A percentile compares a stretch with the other conserved stretches of the same genome.
These are phyloP conservation scores for Dendrothele bispora DNA, from an alignment of 768 basidiomycete genomes.

Conservation along the genomic window DNA sequence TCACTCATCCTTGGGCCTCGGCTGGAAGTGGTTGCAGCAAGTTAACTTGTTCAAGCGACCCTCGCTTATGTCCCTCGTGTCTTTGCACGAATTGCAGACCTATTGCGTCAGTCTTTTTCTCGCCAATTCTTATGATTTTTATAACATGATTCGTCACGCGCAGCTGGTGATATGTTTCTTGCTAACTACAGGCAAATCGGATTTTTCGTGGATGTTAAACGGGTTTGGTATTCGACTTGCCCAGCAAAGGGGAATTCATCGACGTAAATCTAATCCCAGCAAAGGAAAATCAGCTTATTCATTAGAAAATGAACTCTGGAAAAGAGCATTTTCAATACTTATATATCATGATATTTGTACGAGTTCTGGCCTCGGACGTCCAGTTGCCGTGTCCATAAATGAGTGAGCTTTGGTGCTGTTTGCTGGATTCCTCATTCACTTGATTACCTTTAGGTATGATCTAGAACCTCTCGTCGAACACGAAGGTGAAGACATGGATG, in stretches of 20 bases:
- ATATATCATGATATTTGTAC: constrained; percentile 3
- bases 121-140: neutral
- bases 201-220: constrained; percentile 61
- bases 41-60: constrained; percentile 29
- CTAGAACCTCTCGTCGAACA: constrained; percentile 53
- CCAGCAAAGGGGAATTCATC: constrained; percentile 76
- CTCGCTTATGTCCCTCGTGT: constrained; percentile 54
- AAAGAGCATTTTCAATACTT: constrained; percentile 62
- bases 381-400: too few species aligned
- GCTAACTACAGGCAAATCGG: constrained; percentile 47
- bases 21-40: constrained; percentile 6
- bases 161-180: constrained; percentile 51
- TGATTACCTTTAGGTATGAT: constrained; percentile 46
- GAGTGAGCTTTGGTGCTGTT: neutral
- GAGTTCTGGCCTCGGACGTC: constrained; percentile 49
- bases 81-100: constrained; percentile 73
- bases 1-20: neutral
- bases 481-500: constrained; percentile 44
- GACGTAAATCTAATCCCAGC: constrained; percentile 30
- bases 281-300: constrained; percentile 38
- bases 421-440: constrained; percentile 26
- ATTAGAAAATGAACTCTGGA: constrained; percentile 74
- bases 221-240: constrained; percentile 70
- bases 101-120: constrained; percentile 48
- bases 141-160: neutral